Percentiles rank a stretch among this genome's conserved stretches.
These are phyloP conservation scores for Sinapis alba DNA, from an alignment of 441 rosid species.

Conservation along the genomic window DNA sequence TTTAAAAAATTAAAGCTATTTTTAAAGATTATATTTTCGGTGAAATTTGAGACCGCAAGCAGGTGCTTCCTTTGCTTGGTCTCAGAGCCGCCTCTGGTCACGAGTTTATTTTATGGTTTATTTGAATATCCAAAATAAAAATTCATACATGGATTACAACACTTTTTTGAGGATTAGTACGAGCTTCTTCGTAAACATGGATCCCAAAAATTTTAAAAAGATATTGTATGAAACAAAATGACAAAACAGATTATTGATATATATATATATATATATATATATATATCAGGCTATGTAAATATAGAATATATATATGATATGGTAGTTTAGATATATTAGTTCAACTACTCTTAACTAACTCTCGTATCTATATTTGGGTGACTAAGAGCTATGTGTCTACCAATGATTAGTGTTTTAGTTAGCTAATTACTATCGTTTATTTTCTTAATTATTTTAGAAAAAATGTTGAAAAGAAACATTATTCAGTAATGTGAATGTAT, in stretches of 20 bases:
- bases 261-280: neutral
- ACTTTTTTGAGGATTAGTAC: too few relatives aligned
- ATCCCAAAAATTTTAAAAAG: too few relatives aligned
- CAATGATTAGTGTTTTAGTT: neutral
- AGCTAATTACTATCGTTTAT: neutral
- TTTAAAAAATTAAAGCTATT: too few relatives aligned
- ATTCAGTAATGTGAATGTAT: neutral
- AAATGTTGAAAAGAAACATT: neutral
- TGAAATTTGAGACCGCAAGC: too few relatives aligned
- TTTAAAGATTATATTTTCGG: too few relatives aligned
- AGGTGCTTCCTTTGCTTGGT: too few relatives aligned
- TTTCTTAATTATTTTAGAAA: neutral
- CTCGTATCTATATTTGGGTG: neutral
- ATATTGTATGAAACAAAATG: neutral
- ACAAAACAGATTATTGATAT: neutral
- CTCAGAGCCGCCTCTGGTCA: too few relatives aligned
- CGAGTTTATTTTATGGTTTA: too few relatives aligned
- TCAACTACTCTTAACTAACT: constrained; percentile 19
- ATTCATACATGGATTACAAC: too few relatives aligned
- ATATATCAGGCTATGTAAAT: neutral
- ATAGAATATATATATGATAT: neutral
- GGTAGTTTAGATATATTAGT: constrained; percentile 4
- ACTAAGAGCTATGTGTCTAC: neutral
- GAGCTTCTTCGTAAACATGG: too few relatives aligned
- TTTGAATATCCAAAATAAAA: too few relatives aligned